Evolutionary conservation across 345 rosid genomes (phyloP), one percentile per base, ranked within the genome.

Genomic region (Aethionema arabicum): DNA sequence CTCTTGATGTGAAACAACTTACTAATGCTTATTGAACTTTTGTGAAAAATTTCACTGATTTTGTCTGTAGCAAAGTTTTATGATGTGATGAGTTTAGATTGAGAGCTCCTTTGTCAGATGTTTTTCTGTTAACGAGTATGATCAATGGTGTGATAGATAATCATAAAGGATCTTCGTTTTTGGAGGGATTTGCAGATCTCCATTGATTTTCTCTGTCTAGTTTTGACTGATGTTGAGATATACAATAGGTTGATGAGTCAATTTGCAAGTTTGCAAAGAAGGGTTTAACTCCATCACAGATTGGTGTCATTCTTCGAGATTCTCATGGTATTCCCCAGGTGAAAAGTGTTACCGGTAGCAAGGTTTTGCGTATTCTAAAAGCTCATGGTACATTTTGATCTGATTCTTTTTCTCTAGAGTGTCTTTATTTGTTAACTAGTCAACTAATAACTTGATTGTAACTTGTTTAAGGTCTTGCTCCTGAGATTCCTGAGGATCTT

Each of bases 201-300:
- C 27, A 21, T 21, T 21, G 27, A 1, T 21, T 4, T 41, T 8
- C 0, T 41, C n/a, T 41, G 45, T 3, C 4, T 35, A 4, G 15
- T 43, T 43, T 6, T 4, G 12, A 13, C 5, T 11, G 11, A 5
- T 5, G 14, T 43, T 13, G 3, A 2, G 12, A n/a, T 43, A 15
- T 2, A 5, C 47, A 43, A 12, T 16, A 77, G 82, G 82, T 80
- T 29, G 80, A 78, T 7, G 82, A 80, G 0, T 73, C 70, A 63
- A 80, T 80, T 55, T 76, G 82, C 67, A 81, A 81, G 66, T 78
- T 81, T 61, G 85, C 85, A 1, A 81, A 81, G 77, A 81, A 81
- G 61, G 82, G 85, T 12, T 29, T 81, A 70, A 78, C 82, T 7
- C 85, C 85, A 5, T 81, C 85, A 8, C 85, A 78, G 68, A 81